These are phyloP conservation scores for Coleophoma eucalyptorum DNA, from an alignment of 2,329 filamentous ascomycete genomes.

Conservation along the genomic window DNA sequence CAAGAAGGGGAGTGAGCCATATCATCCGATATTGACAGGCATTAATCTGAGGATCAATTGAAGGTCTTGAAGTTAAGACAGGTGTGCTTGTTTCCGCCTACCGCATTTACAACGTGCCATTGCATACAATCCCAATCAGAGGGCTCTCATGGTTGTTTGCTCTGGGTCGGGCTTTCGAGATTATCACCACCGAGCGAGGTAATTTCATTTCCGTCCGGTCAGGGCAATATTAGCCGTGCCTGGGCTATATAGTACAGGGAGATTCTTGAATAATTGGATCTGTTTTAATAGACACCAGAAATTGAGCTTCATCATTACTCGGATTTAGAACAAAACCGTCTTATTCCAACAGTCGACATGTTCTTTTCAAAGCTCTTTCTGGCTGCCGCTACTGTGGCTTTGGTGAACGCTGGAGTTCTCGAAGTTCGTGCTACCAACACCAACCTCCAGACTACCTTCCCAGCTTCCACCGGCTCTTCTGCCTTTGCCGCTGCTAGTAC, in stretches of 20 bases:
- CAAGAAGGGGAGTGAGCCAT: too few relatives aligned
- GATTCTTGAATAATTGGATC: not conserved
- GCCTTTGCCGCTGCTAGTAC: not conserved
- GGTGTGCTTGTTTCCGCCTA: too few relatives aligned
- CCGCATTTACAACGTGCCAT: not conserved
- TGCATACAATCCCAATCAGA: not conserved
- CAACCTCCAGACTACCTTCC: slow-evolving; percentile 1
- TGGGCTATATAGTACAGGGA: not conserved
- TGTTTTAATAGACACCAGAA: not conserved
- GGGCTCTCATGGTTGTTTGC: not conserved
- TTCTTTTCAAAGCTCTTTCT: not conserved
- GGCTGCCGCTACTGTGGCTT: not conserved
- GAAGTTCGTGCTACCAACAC: slow-evolving; percentile 1
- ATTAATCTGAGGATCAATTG: too few relatives aligned
- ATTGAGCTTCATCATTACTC: not conserved
- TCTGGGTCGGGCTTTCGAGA: not conserved
- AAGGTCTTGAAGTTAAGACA: too few relatives aligned
- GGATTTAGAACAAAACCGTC: not conserved
- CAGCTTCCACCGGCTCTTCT: not conserved
- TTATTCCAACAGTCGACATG: not conserved
- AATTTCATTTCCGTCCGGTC: not conserved
- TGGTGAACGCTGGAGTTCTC: not conserved
- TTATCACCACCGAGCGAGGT: not conserved
- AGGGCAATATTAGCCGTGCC: not conserved
- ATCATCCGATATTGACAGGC: too few relatives aligned